Base-by-base conservation (phyloP, 345 rosid genomes). In the Citrus medica region DNA sequence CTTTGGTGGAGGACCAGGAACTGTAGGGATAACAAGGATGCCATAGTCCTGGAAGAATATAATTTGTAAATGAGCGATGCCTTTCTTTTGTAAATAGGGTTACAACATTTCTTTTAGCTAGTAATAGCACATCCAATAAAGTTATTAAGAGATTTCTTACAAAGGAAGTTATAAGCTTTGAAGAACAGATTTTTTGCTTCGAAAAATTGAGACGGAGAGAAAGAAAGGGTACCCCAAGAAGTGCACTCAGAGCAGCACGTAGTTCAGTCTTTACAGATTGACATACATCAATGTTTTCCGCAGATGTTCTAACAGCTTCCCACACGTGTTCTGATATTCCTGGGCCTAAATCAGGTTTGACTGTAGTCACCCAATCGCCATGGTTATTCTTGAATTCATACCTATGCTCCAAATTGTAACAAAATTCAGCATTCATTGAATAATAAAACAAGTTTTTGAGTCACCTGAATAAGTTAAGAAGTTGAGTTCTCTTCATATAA, bases 341-440 rank as follows among this genome's bases (percentile, higher is more conserved):
- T 0, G 97, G 95, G 85, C 97, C 97, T 24, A 96, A 81, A 70
- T 87, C 74, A 5, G 97, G 99, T 48, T 91, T 92, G 59, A 88
- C 91, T 35, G 76, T 80, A 7, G 83, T 85, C 64, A 92, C 73
- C 98, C 97, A 91, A 81, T 90, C 91, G 27, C 90, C 88, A 53
- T 96, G 97, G 82, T 90, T 86, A 13, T 77, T 90, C 93, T 92
- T 95, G 87, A 96, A 96, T 79, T 93, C 99, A 77, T 81, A 80
- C 91, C 98, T 93, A 74, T 1, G 33, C 53, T 72, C 74, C 79
- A 85, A 64, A 76, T 13, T 8, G 28, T 27, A 58, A 75, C 33
- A 25, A 53, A 59, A 63, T 67, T 56, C 59, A 71, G 38, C 30
- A 69, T 58, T 48, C 51, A 53, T 37, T 17, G 25, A 9, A 35